Percentiles rank a stretch among this genome's conserved stretches.
Conservation (phyloP, 768 basidiomycete species). For the Podaxis mareebaensis region DNA sequence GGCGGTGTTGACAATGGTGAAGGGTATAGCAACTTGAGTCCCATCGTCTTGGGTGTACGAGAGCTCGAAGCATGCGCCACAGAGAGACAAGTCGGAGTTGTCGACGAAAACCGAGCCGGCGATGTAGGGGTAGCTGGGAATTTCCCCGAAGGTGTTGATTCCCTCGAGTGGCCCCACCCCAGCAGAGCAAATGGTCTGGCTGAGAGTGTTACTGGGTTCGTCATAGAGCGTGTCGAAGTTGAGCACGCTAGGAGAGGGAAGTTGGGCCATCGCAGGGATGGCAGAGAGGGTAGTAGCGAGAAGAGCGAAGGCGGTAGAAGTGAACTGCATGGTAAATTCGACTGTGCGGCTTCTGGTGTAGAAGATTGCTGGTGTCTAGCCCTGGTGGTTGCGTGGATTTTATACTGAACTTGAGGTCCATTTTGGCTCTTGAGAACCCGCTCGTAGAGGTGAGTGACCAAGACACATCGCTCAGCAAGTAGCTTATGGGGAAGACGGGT, state of each 20-base stretch:
- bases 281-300: not conserved
- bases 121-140: constrained; percentile 16
- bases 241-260: not conserved
- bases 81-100: constrained; percentile 10
- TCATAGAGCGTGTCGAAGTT: not conserved
- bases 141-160: constrained; percentile 12
- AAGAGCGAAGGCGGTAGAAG: not conserved
- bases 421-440: not conserved
- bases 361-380: not conserved
- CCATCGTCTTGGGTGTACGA: constrained; percentile 10
- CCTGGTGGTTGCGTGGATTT: not conserved
- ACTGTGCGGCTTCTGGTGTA: not conserved
- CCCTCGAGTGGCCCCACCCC: constrained; percentile 7
- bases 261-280: not conserved
- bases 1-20: constrained; percentile 14
- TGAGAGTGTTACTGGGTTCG: not conserved
- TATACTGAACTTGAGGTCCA: not conserved
- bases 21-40: not conserved
- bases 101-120: constrained; percentile 5
- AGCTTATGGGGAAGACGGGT: not conserved
- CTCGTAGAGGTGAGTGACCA: not conserved
- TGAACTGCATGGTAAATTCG: not conserved
- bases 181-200: constrained; percentile 14
- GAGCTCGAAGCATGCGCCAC: constrained; percentile 14
- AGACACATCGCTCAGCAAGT: not conserved